A percentile compares a stretch with the other conserved stretches of the same genome.
Conservation (phyloP, 176 grass and related monocot species). For the Pharus latifolius region DNA sequence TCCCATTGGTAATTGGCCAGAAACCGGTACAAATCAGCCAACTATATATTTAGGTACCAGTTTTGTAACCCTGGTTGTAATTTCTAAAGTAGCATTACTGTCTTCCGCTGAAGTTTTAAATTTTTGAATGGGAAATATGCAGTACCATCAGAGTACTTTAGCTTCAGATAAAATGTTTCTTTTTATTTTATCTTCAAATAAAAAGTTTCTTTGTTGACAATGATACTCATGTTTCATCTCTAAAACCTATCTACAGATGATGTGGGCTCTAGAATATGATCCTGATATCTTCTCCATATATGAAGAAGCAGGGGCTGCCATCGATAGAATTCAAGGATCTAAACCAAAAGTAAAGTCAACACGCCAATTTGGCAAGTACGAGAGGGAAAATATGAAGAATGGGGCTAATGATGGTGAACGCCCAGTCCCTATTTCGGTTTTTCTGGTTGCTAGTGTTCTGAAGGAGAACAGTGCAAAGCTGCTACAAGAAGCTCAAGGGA, state of each 20-base stretch:
- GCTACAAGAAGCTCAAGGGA: slow-evolving; percentile 65
- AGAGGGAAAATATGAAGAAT: slow-evolving; percentile 81
- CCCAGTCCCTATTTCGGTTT: slow-evolving; percentile 90
- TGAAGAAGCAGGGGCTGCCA: slow-evolving; percentile 49
- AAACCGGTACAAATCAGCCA: neutral
- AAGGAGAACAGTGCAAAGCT: slow-evolving; percentile 83
- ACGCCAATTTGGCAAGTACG: slow-evolving; percentile 78
- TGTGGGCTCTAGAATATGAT: slow-evolving; percentile 98
- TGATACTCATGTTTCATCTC: neutral
- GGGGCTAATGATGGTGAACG: slow-evolving; percentile 32
- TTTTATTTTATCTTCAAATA: neutral
- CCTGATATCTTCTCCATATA: slow-evolving; percentile 52
- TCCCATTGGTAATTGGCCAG: neutral
- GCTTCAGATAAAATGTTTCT: too few relatives aligned
- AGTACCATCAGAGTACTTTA: too few relatives aligned
- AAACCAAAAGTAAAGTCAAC: slow-evolving; percentile 62
- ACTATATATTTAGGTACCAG: neutral
- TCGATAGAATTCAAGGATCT: slow-evolving; percentile 34
- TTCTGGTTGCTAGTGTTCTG: slow-evolving; percentile 92
- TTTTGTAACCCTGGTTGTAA: neutral
- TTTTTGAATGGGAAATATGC: too few relatives aligned
- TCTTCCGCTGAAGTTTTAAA: neutral
- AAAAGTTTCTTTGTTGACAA: neutral
- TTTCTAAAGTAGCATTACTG: neutral
- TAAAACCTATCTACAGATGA: slow-evolving; percentile 57